Conservation (phyloP, 2,329 filamentous ascomycete genomes). For the Aspergillus ruber region DNA sequence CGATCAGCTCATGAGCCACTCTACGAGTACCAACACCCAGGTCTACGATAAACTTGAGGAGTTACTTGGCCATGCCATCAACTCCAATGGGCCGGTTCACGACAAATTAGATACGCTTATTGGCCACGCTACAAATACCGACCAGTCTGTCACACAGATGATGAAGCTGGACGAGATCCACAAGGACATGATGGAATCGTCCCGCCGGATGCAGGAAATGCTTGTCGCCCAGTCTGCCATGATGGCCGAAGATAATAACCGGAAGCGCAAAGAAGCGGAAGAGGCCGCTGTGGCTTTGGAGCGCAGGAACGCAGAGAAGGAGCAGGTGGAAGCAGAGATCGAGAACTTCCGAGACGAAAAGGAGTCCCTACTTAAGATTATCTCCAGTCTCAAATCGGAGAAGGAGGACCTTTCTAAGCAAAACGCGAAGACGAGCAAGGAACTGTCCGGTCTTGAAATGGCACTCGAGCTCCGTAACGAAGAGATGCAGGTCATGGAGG, state of each 20-base stretch:
- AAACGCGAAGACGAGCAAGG: conserved; percentile 72
- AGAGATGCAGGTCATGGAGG: conserved; percentile 85
- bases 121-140: conserved; percentile 53
- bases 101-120: conserved; percentile 38
- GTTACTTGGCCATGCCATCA: conserved; percentile 34
- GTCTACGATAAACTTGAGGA: conserved; percentile 55
- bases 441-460: conserved; percentile 86
- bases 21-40: conserved; percentile 26
- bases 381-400: conserved; percentile 43
- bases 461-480: conserved; percentile 82
- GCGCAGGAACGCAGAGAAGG: conserved; percentile 61
- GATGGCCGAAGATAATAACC: conserved; percentile 71
- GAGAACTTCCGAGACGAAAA: conserved; percentile 52
- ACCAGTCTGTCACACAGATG: conserved; percentile 66
- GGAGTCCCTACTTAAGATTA: conserved; percentile 54
- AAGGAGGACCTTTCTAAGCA: conserved; percentile 67
- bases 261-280: conserved; percentile 69
- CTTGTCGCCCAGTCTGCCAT: conserved; percentile 25
- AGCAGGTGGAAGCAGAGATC: conserved; percentile 52
- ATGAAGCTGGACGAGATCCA: conserved; percentile 85
- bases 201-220: conserved; percentile 76
- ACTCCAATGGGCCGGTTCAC: conserved; percentile 23
- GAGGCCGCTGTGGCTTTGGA: conserved; percentile 77
- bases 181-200: conserved; percentile 75
- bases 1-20: conserved; percentile 36